A percentile compares a stretch with the other conserved stretches of the same genome.
phyloP scores from a whole-genome alignment of 352 stramenopile species.

The Pythium coloratum region DNA sequence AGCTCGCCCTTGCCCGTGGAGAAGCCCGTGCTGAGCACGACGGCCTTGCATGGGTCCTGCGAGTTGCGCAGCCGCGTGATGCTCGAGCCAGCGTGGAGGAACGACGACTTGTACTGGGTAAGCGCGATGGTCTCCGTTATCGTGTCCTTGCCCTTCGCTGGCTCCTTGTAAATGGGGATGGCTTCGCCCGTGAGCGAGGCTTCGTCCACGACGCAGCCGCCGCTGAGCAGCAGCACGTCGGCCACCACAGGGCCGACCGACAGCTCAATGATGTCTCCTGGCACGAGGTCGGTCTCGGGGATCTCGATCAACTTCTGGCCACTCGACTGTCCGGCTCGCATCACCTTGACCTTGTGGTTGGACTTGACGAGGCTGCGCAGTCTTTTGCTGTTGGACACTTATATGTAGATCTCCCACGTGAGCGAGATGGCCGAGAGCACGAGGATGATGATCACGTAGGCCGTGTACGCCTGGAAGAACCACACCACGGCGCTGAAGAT shows the following conservation, averaged over 20 bases:
- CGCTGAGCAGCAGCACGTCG: constrained; percentile 46
- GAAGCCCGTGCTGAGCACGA: constrained; percentile 68
- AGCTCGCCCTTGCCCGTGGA: constrained; percentile 72
- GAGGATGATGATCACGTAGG: constrained; percentile 49
- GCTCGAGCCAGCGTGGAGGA: constrained; percentile 38
- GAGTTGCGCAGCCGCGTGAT: constrained; percentile 29
- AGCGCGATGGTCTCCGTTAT: constrained; percentile 35
- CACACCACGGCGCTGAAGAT: constrained; percentile 53
- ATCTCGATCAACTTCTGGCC: constrained; percentile 20
- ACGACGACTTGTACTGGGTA: constrained; percentile 30
- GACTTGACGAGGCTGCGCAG: constrained; percentile 44
- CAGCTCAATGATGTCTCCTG: constrained; percentile 49
- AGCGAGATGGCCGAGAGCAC: constrained; percentile 40
- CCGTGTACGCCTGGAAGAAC: constrained; percentile 43
- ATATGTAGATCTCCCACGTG: constrained; percentile 49
- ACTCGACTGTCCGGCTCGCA: constrained; percentile 18
- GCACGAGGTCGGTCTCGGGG: constrained; percentile 43
- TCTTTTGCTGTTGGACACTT: constrained; percentile 45
- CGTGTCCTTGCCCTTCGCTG: constrained; percentile 16
- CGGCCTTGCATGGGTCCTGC: constrained; percentile 31
- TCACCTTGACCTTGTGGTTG: constrained; percentile 35
- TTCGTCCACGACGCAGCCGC: constrained; percentile 45
- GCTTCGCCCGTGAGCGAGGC: constrained; percentile 48
- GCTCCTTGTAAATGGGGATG: constrained; percentile 45
- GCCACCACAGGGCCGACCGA: constrained; percentile 31